Percentiles rank a stretch among this genome's conserved stretches.
These are phyloP conservation scores for Thermothielavioides terrestris DNA, from an alignment of 495 filamentous ascomycete species.

Conservation along the genomic window DNA sequence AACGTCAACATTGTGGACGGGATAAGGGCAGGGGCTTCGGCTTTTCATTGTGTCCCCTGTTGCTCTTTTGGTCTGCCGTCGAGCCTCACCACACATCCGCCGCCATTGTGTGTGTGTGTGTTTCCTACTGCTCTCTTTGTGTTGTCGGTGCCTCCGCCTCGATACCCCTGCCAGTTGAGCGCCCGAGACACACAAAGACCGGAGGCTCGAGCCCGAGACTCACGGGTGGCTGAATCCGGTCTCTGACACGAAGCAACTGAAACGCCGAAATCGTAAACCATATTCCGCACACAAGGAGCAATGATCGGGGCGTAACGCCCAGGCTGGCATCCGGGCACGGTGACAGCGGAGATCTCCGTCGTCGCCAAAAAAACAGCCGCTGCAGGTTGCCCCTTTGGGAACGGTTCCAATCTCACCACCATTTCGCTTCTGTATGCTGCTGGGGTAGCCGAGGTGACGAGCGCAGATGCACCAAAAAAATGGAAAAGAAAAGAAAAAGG, in stretches of 20 bases:
- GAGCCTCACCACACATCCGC: background rate
- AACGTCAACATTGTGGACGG: too few relatives aligned
- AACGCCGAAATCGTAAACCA: too few relatives aligned
- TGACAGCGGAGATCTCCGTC: background rate
- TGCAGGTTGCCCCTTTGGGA: background rate
- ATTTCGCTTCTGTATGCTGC: constrained; percentile 1
- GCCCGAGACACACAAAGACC: too few relatives aligned
- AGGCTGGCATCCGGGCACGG: background rate
- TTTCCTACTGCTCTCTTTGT: background rate
- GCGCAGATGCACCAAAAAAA: too few relatives aligned
- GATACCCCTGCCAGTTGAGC: too few relatives aligned
- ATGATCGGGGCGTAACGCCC: background rate
- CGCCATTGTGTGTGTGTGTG: background rate
- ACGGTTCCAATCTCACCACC: background rate
- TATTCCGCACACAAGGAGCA: too few relatives aligned
- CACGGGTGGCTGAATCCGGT: too few relatives aligned
- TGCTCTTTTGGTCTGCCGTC: background rate
- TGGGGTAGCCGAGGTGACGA: too few relatives aligned
- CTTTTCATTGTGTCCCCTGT: background rate
- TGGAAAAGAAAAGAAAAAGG: too few relatives aligned
- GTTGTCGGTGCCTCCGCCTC: background rate
- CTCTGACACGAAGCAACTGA: too few relatives aligned
- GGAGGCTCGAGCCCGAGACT: too few relatives aligned
- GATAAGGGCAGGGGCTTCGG: background rate
- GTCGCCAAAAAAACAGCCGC: background rate